These are phyloP conservation scores for Annulohypoxylon maeteangense DNA, from an alignment of 495 filamentous ascomycete species.

Conservation along the genomic window DNA sequence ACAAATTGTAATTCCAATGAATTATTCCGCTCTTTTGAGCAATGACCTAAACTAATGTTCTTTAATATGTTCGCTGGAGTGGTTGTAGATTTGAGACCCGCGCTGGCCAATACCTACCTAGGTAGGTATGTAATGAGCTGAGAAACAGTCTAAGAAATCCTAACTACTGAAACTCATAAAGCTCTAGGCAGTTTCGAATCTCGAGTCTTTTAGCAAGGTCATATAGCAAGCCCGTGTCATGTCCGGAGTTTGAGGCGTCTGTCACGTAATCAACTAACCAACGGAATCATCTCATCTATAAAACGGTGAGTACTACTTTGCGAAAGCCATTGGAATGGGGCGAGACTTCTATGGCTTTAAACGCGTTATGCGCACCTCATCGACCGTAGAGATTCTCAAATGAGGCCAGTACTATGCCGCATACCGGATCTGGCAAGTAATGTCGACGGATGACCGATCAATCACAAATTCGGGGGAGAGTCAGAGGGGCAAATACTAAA, in stretches of 20 bases:
- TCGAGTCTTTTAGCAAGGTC: neutral
- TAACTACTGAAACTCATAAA: neutral
- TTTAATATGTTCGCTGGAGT: neutral
- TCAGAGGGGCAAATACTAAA: slow-evolving; percentile 8
- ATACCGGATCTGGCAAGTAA: neutral
- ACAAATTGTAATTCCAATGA: slow-evolving; percentile 22
- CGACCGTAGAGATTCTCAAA: neutral
- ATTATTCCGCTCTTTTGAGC: neutral
- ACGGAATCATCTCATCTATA: neutral
- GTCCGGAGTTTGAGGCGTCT: slow-evolving; percentile 2
- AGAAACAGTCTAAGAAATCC: neutral
- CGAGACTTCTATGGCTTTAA: neutral
- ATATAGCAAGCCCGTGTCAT: neutral
- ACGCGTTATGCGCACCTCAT: slow-evolving; percentile 7
- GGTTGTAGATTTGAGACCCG: neutral
- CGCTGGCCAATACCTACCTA: neutral
- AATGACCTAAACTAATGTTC: neutral
- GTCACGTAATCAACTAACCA: neutral
- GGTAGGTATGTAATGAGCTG: neutral
- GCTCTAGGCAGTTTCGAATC: neutral
- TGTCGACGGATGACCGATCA: slow-evolving; percentile 11
- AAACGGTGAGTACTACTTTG: neutral
- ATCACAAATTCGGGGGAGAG: neutral
- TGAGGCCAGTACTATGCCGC: neutral
- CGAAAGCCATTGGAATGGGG: neutral